Evolutionary conservation across 1,139 yeast genomes (phyloP).

Genomic region (Geotrichum histeridarum): DNA sequence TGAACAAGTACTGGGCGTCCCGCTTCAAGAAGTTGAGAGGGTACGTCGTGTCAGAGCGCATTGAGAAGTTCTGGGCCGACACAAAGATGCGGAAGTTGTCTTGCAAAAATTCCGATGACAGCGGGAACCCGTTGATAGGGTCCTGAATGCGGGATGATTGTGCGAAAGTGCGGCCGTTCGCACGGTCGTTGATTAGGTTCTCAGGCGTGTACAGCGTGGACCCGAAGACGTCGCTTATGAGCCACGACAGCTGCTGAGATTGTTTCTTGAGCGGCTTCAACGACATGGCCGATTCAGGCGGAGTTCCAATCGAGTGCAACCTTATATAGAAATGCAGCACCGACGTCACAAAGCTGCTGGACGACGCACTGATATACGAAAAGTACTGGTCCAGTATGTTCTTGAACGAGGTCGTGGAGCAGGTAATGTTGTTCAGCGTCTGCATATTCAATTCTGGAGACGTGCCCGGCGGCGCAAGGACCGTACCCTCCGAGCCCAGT

Average conservation of each 20-base stretch:
- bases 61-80: constrained; percentile 22
- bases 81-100: constrained; percentile 41
- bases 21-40: background rate
- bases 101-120: constrained; percentile 44
- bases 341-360: constrained; percentile 35
- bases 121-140: constrained; percentile 40
- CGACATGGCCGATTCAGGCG: background rate
- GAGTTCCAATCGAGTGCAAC: constrained; percentile 14
- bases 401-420: constrained; percentile 20
- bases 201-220: constrained; percentile 37
- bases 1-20: constrained; percentile 11
- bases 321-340: constrained; percentile 6
- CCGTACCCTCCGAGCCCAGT: constrained; percentile 24
- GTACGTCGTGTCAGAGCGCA: constrained; percentile 21
- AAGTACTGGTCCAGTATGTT: constrained; percentile 9
- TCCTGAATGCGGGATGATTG: constrained; percentile 22
- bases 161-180: constrained; percentile 24
- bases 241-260: background rate
- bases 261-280: background rate
- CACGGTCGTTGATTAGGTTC: constrained; percentile 31
- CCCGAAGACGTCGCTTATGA: constrained; percentile 16
- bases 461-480: background rate
- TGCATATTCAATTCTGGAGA: background rate
- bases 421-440: background rate
- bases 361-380: constrained; percentile 6